Conservation (phyloP, 148 eudicot genomes). For the Linanthus parryae region DNA sequence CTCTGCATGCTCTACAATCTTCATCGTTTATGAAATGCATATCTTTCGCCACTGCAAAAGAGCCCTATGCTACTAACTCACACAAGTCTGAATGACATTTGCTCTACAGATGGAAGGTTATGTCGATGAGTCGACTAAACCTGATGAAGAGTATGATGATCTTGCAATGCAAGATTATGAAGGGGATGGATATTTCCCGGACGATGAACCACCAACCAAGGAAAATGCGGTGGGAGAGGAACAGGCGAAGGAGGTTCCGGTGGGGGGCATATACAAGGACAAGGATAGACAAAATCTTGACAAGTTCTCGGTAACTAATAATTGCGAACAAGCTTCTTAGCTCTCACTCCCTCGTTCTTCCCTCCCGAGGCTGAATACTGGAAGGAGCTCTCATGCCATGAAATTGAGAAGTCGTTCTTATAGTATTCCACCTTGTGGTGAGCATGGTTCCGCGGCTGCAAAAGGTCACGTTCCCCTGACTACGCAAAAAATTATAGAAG, state of each 20-base stretch:
- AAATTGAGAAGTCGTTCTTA: conserved; percentile 55
- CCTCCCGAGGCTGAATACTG: conserved; percentile 28
- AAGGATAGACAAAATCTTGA: conserved; percentile 39
- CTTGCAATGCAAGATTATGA: conserved; percentile 74
- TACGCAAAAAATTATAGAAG: too few species aligned
- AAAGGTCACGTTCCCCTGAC: too few species aligned
- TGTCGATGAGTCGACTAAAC: conserved; percentile 85
- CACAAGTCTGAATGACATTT: too few species aligned
- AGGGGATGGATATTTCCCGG: conserved; percentile 49
- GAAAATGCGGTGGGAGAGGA: conserved; percentile 13
- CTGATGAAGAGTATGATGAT: conserved; percentile 93
- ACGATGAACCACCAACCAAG: conserved; percentile 30
- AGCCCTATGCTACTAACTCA: too few species aligned
- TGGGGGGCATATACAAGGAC: conserved; percentile 15
- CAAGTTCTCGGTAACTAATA: conserved; percentile 39
- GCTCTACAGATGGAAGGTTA: conserved; percentile 79
- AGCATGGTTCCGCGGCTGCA: conserved; percentile 17
- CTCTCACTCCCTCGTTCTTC: conserved; percentile 16
- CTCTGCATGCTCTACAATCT: too few species aligned
- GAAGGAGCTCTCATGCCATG: conserved; percentile 23
- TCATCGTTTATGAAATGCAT: background rate
- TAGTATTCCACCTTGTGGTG: conserved; percentile 54
- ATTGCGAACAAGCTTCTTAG: conserved; percentile 38
- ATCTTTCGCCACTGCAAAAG: too few species aligned
- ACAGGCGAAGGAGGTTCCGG: conserved; percentile 12